Base-by-base conservation (phyloP, 768 basidiomycete species). In the Serendipita sp. region DNA sequence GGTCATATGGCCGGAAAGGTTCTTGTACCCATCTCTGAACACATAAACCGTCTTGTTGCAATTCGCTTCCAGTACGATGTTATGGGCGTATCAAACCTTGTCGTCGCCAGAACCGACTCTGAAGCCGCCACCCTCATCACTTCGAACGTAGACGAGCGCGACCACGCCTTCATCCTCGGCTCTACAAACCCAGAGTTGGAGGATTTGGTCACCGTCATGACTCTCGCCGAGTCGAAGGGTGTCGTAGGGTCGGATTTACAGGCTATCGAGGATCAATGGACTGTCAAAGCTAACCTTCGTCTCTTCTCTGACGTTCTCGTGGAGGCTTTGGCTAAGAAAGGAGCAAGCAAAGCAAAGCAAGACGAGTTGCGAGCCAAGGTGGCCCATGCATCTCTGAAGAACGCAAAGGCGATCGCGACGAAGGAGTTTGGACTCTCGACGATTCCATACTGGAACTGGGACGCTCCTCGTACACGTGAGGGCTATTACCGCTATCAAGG, bases 401-500 rank as follows among this genome's bases (percentile, higher is more conserved):
- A 81, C 48, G 88, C 91, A 0, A 78, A 89, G 66, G 74, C 75
- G 65, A 84, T 97, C 68, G 93, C 93, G 0, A 81, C 86, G 73
- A 81, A 80, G 64, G 84, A 89, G 69, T 94, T 87, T 70, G 86
- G 88, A 32, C 77, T 93, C 67, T 82, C 76, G 72, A 66, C 65
- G 11, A 81, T 83, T 34, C 92, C 93, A 0, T 89, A 84, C 81
- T 98, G 91, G 91, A 80, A 93, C 75, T 97, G 94, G 92, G 90
- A 97, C 74, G 78, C 86, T 54, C 91, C 95, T 44, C 79, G 96
- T 66, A 96, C 95, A 0, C 84, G 94, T 66, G 95, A 98, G 74
- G 95, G 95, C 46, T 98, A 83, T 79, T 98, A 93, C 80, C 85
- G 95, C 68, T 97, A 95, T 79, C 90, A 94, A 75, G 94, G 95